phyloP scores from a whole-genome alignment of 192 early-diverging fungal species.

The Pilobolus umbonatus region DNA sequence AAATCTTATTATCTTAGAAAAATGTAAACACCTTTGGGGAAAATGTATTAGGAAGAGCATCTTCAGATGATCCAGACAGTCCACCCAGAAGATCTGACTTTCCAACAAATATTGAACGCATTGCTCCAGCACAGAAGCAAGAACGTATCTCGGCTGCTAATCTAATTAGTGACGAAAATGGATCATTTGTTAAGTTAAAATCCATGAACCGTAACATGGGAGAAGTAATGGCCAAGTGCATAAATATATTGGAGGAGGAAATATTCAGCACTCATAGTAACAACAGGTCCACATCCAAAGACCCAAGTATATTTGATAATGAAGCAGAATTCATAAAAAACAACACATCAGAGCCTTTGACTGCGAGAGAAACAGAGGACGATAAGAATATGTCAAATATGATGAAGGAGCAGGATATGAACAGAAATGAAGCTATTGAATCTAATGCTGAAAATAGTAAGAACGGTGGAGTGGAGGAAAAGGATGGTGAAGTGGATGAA shows the following conservation, averaged over 20 bases:
- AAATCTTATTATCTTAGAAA: slow-evolving; percentile 14
- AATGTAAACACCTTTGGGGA: slow-evolving; percentile 35
- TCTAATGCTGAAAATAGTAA: neutral
- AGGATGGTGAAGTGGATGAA: neutral
- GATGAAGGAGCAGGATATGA: neutral
- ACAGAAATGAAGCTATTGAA: neutral
- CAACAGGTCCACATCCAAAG: slow-evolving; percentile 1
- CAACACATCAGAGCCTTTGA: slow-evolving; percentile 2
- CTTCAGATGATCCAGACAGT: slow-evolving; percentile 1
- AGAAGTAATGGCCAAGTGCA: slow-evolving; percentile 29
- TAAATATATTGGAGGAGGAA: slow-evolving; percentile 44
- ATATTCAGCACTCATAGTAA: slow-evolving; percentile 23
- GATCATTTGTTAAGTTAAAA: slow-evolving; percentile 8
- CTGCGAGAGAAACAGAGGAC: slow-evolving; percentile 9
- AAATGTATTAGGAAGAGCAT: slow-evolving; percentile 24
- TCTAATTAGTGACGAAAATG: neutral
- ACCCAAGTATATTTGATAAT: no score
- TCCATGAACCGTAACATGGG: slow-evolving; percentile 32
- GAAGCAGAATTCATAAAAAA: no score
- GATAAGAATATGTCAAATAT: neutral
- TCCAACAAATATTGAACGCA: slow-evolving; percentile 36
- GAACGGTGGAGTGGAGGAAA: neutral
- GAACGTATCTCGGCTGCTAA: neutral
- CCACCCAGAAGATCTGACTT: slow-evolving; percentile 22
- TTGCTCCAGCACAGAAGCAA: slow-evolving; percentile 29